Evolutionary conservation across 352 stramenopile genomes (phyloP).

Genomic region (Thraustochytrium sp.): DNA sequence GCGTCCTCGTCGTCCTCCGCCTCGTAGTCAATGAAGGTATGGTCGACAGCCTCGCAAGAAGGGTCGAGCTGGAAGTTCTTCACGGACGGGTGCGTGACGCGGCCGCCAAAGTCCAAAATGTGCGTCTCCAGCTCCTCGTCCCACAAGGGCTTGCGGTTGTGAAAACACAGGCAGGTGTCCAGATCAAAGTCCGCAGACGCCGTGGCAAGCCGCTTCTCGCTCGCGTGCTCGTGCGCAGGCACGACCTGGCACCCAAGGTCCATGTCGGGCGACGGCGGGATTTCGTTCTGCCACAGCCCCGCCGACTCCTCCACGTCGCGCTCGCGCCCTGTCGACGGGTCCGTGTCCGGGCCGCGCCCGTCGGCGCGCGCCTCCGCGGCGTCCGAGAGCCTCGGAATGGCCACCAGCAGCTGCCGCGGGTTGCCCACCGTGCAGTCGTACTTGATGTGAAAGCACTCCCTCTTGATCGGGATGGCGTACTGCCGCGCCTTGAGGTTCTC

Average conservation of each 20-base stretch:
- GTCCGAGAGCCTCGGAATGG: neutral
- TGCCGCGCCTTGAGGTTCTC: conserved; percentile 7
- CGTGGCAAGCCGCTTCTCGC: neutral
- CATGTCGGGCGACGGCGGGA: neutral
- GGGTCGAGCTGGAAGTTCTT: conserved; percentile 51
- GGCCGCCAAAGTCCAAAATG: conserved; percentile 62
- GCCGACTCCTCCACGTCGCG: neutral
- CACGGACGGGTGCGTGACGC: conserved; percentile 45
- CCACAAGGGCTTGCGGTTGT: conserved; percentile 66
- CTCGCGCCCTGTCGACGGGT: neutral
- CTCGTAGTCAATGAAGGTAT: neutral
- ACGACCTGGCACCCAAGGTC: conserved; percentile 3
- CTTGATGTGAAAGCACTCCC: neutral
- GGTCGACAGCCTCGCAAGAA: neutral
- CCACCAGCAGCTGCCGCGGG: conserved; percentile 3
- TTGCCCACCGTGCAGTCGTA: conserved; percentile 15
- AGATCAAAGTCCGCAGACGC: neutral
- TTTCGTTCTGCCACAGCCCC: conserved; percentile 10
- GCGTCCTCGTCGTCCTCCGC: neutral
- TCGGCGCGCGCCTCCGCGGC: neutral
- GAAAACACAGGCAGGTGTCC: neutral
- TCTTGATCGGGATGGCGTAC: conserved; percentile 11
- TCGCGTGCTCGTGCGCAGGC: neutral
- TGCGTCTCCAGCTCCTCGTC: conserved; percentile 76
- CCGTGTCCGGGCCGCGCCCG: neutral